Conservation (phyloP, 2,329 filamentous ascomycete species). For the Hypoxylon sp. region DNA sequence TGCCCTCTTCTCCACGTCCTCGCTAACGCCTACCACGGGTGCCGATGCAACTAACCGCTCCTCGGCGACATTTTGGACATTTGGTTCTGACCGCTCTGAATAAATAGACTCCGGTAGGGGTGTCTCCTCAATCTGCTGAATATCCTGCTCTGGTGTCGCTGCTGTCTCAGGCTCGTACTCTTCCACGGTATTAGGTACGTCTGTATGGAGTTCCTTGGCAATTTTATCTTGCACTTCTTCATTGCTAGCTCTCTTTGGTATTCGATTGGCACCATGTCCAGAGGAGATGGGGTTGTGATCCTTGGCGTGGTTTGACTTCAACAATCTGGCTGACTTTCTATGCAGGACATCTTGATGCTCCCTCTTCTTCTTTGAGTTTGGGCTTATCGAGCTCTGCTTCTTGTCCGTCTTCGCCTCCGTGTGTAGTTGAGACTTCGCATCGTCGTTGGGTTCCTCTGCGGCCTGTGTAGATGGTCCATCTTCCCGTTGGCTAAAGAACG, state of each 20-base stretch:
- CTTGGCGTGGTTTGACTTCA: neutral
- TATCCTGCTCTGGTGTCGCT: neutral
- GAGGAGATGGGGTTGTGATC: neutral
- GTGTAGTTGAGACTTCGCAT: neutral
- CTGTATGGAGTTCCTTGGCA: neutral
- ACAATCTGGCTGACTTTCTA: neutral
- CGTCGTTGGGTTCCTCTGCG: neutral
- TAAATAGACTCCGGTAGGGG: neutral
- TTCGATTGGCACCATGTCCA: neutral
- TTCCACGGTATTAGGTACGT: neutral
- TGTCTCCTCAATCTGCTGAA: neutral
- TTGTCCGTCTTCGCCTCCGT: neutral
- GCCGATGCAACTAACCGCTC: neutral
- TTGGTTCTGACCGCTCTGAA: neutral
- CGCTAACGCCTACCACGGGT: neutral
- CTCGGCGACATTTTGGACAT: neutral
- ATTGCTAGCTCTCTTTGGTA: neutral
- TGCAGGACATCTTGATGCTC: neutral
- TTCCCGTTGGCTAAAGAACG: conserved; percentile 17
- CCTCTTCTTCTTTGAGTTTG: conserved; percentile 34
- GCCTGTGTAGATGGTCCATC: neutral
- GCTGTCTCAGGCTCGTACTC: neutral
- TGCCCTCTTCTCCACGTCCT: neutral
- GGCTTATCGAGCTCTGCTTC: conserved; percentile 6
- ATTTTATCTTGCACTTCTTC: neutral